Evolutionary conservation across 306 rosid genomes (phyloP).

Genomic region (Mucuna pruriens): DNA sequence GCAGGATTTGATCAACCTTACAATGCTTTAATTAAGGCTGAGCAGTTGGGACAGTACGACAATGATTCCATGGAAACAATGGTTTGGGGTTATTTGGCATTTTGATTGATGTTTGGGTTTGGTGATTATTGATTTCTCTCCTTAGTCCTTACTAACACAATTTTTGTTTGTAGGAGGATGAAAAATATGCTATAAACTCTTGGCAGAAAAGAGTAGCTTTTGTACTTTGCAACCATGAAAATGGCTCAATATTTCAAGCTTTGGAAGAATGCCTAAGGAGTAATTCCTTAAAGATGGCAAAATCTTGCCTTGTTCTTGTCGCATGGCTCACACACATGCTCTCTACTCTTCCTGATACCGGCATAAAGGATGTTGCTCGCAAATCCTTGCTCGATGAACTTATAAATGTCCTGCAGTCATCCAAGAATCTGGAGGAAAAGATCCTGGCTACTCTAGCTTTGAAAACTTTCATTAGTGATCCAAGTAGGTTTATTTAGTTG

Average conservation of each 20-base stretch:
- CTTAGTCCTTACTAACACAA: conserved; percentile 29
- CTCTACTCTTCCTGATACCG: conserved; percentile 84
- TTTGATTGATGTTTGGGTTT: conserved; percentile 34
- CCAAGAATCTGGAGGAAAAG: conserved; percentile 80
- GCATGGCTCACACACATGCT: conserved; percentile 94
- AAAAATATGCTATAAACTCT: conserved; percentile 66
- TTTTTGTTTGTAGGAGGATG: conserved; percentile 66
- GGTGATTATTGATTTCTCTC: conserved; percentile 17
- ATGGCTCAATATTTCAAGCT: conserved; percentile 82
- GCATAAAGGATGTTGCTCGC: conserved; percentile 66
- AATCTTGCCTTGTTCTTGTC: conserved; percentile 79
- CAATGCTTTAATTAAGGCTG: conserved; percentile 70
- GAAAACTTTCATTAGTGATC: conserved; percentile 69
- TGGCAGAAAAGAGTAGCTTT: conserved; percentile 87
- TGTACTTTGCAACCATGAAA: conserved; percentile 86
- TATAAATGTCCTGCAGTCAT: conserved; percentile 71
- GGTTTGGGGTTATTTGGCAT: conserved; percentile 49
- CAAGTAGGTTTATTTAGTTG: conserved; percentile 50
- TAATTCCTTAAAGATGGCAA: conserved; percentile 68
- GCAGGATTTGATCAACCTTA: conserved; percentile 90
- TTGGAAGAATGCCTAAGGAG: conserved; percentile 83
- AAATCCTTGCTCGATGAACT: conserved; percentile 76
- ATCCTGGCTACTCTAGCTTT: conserved; percentile 78
- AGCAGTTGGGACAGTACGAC: conserved; percentile 52
- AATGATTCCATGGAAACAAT: conserved; percentile 61